Evolutionary conservation across 2,329 filamentous ascomycete species (phyloP).

Genomic region (Fusarium veterinarium): DNA sequence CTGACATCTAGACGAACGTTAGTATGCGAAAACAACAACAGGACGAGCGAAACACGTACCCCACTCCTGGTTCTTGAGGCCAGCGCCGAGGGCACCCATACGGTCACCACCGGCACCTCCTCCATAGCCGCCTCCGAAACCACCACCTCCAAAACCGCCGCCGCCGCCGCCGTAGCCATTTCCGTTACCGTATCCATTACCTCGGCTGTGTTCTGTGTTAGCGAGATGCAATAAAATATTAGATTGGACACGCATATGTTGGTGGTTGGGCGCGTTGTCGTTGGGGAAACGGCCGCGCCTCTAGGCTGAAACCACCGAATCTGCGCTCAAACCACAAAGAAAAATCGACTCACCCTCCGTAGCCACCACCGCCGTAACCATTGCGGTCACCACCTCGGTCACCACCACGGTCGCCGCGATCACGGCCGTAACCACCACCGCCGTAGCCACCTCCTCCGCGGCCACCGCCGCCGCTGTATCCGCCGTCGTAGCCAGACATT

Average conservation of each 20-base stretch:
- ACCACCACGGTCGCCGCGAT: constrained; percentile 58
- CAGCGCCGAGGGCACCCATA: constrained; percentile 91
- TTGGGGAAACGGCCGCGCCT: constrained; percentile 16
- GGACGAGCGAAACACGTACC: constrained; percentile 67
- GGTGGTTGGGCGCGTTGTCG: constrained; percentile 16
- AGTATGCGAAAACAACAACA: constrained; percentile 45
- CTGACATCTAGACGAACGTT: constrained; percentile 70
- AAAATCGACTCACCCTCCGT: constrained; percentile 52
- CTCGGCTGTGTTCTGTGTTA: constrained; percentile 59
- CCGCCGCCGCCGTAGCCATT: constrained; percentile 52
- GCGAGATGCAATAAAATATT: constrained; percentile 35
- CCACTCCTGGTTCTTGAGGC: constrained; percentile 89
- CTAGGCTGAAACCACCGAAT: constrained; percentile 25
- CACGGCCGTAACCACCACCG: constrained; percentile 55
- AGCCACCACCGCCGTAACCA: constrained; percentile 53
- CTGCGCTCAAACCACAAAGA: constrained; percentile 17
- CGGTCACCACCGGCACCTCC: constrained; percentile 84
- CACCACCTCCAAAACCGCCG: constrained; percentile 53
- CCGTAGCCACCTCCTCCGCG: constrained; percentile 48
- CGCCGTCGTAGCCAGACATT: constrained; percentile 58
- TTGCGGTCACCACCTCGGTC: constrained; percentile 59
- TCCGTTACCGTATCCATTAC: constrained; percentile 57
- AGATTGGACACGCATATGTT: constrained; percentile 13
- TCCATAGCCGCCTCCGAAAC: constrained; percentile 51
- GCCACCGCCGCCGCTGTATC: constrained; percentile 48